Percentiles rank a stretch among this genome's conserved stretches.
phyloP scores from a whole-genome alignment of 371 early-diverging fungal species.

The Mucor circinelloides region DNA sequence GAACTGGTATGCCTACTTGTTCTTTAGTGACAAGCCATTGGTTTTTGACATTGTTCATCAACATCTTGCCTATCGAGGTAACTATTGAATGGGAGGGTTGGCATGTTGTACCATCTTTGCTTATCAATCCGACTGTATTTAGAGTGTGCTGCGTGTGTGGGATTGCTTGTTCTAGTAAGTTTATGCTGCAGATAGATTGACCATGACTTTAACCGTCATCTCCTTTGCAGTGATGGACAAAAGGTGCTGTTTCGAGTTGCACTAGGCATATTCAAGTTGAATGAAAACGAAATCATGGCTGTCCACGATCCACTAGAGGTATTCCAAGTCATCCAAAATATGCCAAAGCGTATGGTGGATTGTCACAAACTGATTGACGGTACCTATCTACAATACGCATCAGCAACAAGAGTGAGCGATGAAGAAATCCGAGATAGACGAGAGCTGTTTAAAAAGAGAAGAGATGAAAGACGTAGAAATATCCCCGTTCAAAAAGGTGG shows the following conservation, averaged over 20 bases:
- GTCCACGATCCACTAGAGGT: conserved; percentile 72
- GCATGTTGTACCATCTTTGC: background rate
- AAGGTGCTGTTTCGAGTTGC: conserved; percentile 80
- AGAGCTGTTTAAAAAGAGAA: conserved; percentile 48
- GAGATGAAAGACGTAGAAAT: conserved; percentile 47
- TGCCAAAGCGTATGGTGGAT: conserved; percentile 75
- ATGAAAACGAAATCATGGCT: conserved; percentile 66
- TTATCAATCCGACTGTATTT: background rate
- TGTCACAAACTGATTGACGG: conserved; percentile 75
- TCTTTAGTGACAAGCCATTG: conserved; percentile 83
- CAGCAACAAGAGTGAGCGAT: conserved; percentile 53
- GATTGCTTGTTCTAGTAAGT: conserved; percentile 80
- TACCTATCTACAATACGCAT: conserved; percentile 55
- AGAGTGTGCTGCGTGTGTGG: conserved; percentile 82
- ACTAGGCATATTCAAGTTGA: conserved; percentile 75
- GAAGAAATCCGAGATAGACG: conserved; percentile 59
- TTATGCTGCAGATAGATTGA: background rate
- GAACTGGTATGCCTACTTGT: conserved; percentile 68
- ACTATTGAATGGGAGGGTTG: background rate
- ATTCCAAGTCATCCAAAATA: conserved; percentile 72
- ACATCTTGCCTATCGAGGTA: conserved; percentile 73
- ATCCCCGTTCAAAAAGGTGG: conserved; percentile 27
- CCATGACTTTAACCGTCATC: background rate
- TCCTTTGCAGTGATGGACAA: conserved; percentile 66
- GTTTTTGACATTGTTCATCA: conserved; percentile 84